Conservation (phyloP, 169 alveolate genomes). For the Eimeria tenella region DNA sequence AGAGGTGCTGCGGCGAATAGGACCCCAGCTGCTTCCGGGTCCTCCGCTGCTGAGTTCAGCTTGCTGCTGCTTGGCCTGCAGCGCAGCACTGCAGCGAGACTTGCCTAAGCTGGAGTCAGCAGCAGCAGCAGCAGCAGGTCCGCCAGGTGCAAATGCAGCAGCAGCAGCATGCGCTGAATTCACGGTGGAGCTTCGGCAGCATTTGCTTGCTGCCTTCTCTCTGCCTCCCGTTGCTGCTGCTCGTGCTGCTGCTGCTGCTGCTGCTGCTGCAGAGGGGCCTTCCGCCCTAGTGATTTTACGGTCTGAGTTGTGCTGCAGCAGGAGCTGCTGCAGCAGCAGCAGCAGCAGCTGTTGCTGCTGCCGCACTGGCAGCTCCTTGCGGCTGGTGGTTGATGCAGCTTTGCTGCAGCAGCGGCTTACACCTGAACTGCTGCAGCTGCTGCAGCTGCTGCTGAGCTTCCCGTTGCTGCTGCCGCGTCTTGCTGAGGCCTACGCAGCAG, state of each 20-base stretch:
- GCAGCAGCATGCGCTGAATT: conserved; percentile 27
- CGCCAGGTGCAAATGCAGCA: neutral
- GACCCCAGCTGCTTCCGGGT: too few species aligned
- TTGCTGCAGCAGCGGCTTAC: conserved; percentile 32
- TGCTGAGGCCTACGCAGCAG: neutral
- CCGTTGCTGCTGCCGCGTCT: neutral
- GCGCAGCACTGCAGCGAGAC: neutral
- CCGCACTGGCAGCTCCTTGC: neutral
- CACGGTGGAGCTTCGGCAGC: conserved; percentile 20
- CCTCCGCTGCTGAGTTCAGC: neutral
- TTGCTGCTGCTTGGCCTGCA: conserved; percentile 14
- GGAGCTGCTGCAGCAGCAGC: conserved; percentile 23
- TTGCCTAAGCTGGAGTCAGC: neutral
- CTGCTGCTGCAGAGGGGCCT: conserved; percentile 2
- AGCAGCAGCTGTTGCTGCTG: conserved; percentile 15
- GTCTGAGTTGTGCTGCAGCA: conserved; percentile 28
- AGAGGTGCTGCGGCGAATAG: neutral
- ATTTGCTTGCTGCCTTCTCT: conserved; percentile 42
- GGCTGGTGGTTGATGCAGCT: conserved; percentile 1
- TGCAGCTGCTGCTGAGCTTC: neutral
- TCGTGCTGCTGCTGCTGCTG: conserved; percentile 29
- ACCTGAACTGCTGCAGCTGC: conserved; percentile 16
- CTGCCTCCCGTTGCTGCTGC: conserved; percentile 29
- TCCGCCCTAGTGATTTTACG: neutral
- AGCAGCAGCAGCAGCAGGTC: neutral